Conservation (phyloP, 192 early-diverging fungal species). For the Gigaspora rosea region DNA sequence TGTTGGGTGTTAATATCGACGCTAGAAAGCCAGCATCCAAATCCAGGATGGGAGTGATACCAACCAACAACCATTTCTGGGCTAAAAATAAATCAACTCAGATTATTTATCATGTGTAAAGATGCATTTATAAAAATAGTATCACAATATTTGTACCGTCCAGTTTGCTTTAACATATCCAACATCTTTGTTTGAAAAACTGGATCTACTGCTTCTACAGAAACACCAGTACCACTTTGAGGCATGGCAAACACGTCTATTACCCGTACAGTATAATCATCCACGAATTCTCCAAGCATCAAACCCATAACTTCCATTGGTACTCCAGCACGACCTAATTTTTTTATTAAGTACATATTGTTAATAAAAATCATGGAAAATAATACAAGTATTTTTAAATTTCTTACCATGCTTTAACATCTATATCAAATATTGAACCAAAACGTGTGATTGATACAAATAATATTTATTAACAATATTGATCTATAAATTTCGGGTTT, state of each 20-base stretch:
- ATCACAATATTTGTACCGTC: slow-evolving; percentile 56
- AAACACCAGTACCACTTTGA: slow-evolving; percentile 98
- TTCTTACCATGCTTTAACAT: slow-evolving; percentile 86
- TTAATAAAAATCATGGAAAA: slow-evolving; percentile 25
- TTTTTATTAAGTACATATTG: slow-evolving; percentile 23
- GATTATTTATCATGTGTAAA: not conserved
- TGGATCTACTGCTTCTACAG: slow-evolving; percentile 98
- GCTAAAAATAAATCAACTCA: slow-evolving; percentile 56
- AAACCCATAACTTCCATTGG: slow-evolving; percentile 99
- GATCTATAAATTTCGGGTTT: too few relatives aligned
- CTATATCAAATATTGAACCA: slow-evolving; percentile 44
- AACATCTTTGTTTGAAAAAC: slow-evolving; percentile 99
- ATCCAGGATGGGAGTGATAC: slow-evolving; percentile 99
- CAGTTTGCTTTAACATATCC: slow-evolving; percentile 99
- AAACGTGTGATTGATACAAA: not conserved
- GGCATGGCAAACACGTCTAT: slow-evolving; percentile 99
- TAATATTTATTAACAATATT: too few relatives aligned
- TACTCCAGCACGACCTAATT: slow-evolving; percentile 88
- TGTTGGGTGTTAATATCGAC: slow-evolving; percentile 99
- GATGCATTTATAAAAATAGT: not conserved
- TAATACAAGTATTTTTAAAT: not conserved
- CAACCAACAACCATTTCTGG: slow-evolving; percentile 99
- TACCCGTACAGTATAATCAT: slow-evolving; percentile 99
- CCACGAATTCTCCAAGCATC: slow-evolving; percentile 99
- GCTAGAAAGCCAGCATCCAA: slow-evolving; percentile 99